Base-by-base conservation (phyloP, 1,139 yeast genomes). In the Suhomyces kunorum region DNA sequence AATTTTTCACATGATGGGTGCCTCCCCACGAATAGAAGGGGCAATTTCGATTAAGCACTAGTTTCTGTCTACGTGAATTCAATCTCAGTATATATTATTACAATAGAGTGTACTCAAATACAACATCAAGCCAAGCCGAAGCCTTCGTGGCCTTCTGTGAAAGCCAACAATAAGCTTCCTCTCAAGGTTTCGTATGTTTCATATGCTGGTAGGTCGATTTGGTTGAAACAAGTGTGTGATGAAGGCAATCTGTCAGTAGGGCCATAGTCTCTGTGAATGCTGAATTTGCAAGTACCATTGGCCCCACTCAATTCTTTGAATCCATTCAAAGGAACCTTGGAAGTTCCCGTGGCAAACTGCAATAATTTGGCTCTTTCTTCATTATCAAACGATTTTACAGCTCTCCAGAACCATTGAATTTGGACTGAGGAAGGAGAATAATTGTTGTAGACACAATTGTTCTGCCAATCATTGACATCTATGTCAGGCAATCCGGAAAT, bases 401-500 rank as follows among this genome's bases (percentile, higher is more conserved):
- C 97, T 58, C 98, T 76, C 99, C 99, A 94, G 66, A 92, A 94
- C 89, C 98, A 92, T 58, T 86, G 90, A 45, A 94, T 83, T 58
- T 90, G 98, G 28, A 87, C 81, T 3, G 96, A 87, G 1, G 88
- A 78, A 2, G 94, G 77, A 0, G 90, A 79, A 61, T 92, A 94
- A 59, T 90, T 92, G 44, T 78, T 84, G 63, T 94, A 92, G 2
- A 72, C 74, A 1, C 96, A 79, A 59, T 92, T 86, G 55, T 80
- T 83, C 53, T 87, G 86, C 99, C 99, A 94, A 58, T 94, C 99
- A 50, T 81, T 86, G 18, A 92, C 90, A 63, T 87, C 96, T 53
- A 94, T 90, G 55, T 92, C 97, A 1, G 99, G 98, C 56, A 94
- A 72, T 11, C 99, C 99, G 23, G 95, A 86, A 37, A 92, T 87